Evolutionary conservation across 2,329 filamentous ascomycete genomes (phyloP), one percentile per base, ranked within the genome.

Genomic region (Lecanicillium sp.): DNA sequence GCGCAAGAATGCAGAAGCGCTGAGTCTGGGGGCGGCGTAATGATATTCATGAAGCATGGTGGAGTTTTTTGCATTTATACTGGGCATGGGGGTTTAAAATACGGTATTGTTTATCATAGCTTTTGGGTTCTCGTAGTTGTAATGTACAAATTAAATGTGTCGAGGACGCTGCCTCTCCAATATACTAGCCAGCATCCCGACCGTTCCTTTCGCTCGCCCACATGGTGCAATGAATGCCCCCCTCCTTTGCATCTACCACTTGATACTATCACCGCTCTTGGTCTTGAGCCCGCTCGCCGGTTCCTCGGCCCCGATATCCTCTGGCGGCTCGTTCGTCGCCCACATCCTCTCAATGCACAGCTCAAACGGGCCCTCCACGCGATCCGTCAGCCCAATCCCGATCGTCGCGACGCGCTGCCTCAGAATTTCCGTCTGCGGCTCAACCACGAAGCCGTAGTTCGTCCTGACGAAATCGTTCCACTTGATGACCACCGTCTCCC

Each of bases 401-500:
- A 98, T 73, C 23, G 84, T 94, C 61, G 82, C 79, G 24, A 98
- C 83, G 65, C 89, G 90, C 59, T 94, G 86, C 53, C 86, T 81
- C 63, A 96, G 69, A 67, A 98, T 84, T 64, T 94, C 90, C 11
- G 84, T 84, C 72, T 97, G 91, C 26, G 93, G 93, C 70, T 97
- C 90, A 5, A 96, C 84, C 2, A 95, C 88, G 58, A 87, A 82
- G 6, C 93, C 93, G 60, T 94, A 81, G 62, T 96, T 97, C 12
- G 93, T 98, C 54, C 93, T 78, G 51, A 98, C 91, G 67, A 98
- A 97, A 55, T 95, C 89, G 57, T 84, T 85, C 78, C 90, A 93
- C 53, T 86, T 86, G 54, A 98, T 85, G 39, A 94, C 67, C n/a
- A 96, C 79, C 2, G 93, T 96, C 74, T 98, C 91, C 93, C 93